Evolutionary conservation across 73 alveolate species (phyloP), one percentile per base, ranked within the genome.

Genomic region (Stentor roeselii): DNA sequence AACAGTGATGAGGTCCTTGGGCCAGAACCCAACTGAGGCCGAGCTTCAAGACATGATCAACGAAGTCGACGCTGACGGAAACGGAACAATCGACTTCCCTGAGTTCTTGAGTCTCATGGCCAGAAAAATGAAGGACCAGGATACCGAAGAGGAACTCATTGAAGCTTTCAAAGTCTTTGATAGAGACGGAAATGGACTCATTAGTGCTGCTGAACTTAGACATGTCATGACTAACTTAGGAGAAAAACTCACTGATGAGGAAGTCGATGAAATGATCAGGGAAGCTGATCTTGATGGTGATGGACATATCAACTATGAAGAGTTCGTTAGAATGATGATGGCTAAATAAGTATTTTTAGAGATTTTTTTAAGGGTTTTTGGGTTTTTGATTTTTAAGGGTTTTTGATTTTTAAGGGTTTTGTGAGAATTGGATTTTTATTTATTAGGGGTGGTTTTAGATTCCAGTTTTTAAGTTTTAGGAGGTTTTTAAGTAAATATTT

Each of bases 151-250:
- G 87, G 99, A 97, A 82, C 94, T 96, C 87, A 93, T 96, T 77
- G 99, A 97, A 89, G 99, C 99, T 84, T 97, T 96, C 95, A 96
- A 96, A 95, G 99, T 96, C 95, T 97, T 96, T 91, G 99, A 97
- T 83, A 90, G 98, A 84, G 98, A 94, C 83, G 98, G 97, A 78
- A 95, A 95, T 84, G 99, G 98, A 36, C 90, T 85, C 87, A 95
- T 97, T 39, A 89, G 95, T 42, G 95, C 97, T 11, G 91, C 93
- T 82, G 98, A 94, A 83, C 74, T 94, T 82, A 86, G 97, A 78
- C 97, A 94, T 76, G 99, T 92, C 60, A 87, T 94, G 97, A 87
- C 96, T 35, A 94, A 91, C 78, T 85, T 92, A 38, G 97, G 99
- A 39, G 98, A 92, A 60, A 67, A 88, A 87, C 86, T 95, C 3